Conservation (phyloP, 192 early-diverging fungal genomes). For the Backusella mclennaniae region DNA sequence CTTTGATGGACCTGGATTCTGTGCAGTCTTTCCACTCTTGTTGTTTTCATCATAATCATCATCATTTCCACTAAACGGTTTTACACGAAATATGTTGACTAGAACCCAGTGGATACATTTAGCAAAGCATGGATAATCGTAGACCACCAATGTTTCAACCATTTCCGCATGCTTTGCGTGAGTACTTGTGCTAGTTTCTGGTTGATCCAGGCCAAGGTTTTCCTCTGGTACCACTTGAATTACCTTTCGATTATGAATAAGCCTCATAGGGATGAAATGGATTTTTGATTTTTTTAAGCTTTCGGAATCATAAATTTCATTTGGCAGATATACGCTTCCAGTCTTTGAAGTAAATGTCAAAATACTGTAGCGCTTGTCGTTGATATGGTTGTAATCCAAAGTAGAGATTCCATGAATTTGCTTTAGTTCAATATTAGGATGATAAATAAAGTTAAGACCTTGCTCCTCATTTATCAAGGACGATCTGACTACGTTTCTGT, state of each 20-base stretch:
- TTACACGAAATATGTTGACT: not conserved
- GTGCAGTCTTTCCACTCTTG: not conserved
- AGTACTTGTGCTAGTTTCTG: not conserved
- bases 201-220: not conserved
- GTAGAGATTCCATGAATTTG: not conserved
- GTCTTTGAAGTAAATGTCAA: not conserved
- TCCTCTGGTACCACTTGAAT: not conserved
- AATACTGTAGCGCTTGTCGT: not conserved
- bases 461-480: not conserved
- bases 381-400: not conserved
- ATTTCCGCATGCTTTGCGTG: not conserved
- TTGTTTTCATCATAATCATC: not conserved
- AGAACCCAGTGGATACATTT: not conserved
- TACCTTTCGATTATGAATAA: not conserved
- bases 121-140: not conserved
- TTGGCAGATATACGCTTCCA: not conserved
- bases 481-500: not conserved
- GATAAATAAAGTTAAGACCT: not conserved
- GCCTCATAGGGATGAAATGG: not conserved
- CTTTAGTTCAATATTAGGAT: not conserved
- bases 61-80: not conserved
- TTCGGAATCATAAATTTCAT: not conserved
- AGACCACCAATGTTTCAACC: not conserved
- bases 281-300: not conserved
- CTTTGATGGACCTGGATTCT: not conserved